A percentile compares a stretch with the other conserved stretches of the same genome.
These are phyloP conservation scores for Plectosphaerella sp. DNA, from an alignment of 2,329 filamentous ascomycete genomes.

Conservation along the genomic window DNA sequence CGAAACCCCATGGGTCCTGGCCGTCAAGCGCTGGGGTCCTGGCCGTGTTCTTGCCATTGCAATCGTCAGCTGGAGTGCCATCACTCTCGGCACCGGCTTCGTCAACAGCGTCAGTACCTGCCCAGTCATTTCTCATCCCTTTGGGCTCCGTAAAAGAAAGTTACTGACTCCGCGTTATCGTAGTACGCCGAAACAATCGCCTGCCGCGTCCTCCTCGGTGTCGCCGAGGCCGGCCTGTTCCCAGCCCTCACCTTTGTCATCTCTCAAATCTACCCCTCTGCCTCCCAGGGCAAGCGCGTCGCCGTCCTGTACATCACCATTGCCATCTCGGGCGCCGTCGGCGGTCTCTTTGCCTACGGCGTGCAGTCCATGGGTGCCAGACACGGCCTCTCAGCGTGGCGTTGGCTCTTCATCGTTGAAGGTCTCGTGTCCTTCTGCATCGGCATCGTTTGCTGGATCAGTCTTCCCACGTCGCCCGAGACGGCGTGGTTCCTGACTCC, in stretches of 20 bases:
- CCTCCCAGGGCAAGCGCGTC: conserved; percentile 25
- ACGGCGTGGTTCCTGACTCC: conserved; percentile 37
- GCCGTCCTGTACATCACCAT: conserved; percentile 22
- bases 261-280: conserved; percentile 26
- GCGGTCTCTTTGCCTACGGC: conserved; percentile 21
- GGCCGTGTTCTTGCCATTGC: conserved; percentile 19
- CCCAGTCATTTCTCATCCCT: conserved; percentile 24
- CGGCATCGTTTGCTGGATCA: conserved; percentile 24
- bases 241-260: conserved; percentile 25
- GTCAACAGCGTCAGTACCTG: too few species aligned
- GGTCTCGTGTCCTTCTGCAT: conserved; percentile 27
- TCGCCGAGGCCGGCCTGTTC: conserved; percentile 22
- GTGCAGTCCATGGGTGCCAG: conserved; percentile 10
- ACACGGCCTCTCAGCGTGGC: conserved; percentile 39
- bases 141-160: too few species aligned
- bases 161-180: conserved; percentile 3
- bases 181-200: conserved; percentile 13
- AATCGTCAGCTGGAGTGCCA: conserved; percentile 25
- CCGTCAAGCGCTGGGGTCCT: conserved; percentile 24
- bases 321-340: conserved; percentile 24
- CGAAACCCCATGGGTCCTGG: conserved; percentile 23
- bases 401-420: conserved; percentile 46
- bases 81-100: conserved; percentile 25
- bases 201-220: conserved; percentile 19
- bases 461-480: conserved; percentile 39